Evolutionary conservation across 495 filamentous ascomycete species (phyloP).

Genomic region (Entonaema liquescens): DNA sequence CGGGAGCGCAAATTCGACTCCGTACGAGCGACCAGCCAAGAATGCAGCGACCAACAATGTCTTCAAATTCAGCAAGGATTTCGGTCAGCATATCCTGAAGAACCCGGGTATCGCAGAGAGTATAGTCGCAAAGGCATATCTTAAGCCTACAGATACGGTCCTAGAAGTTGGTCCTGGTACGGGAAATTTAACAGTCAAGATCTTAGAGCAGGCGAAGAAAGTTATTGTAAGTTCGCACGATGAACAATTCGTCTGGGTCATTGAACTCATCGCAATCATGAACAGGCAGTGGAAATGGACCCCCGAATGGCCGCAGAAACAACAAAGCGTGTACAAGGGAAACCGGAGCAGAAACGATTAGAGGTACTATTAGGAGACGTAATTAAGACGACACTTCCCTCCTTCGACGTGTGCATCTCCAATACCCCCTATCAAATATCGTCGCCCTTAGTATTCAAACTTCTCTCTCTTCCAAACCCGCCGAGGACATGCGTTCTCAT

Average conservation of each 20-base stretch:
- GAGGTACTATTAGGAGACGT: conserved; percentile 92
- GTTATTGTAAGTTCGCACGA: conserved; percentile 67
- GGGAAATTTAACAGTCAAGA: conserved; percentile 87
- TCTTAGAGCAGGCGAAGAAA: conserved; percentile 85
- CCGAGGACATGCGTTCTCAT: conserved; percentile 84
- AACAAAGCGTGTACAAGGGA: conserved; percentile 92
- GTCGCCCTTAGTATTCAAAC: conserved; percentile 89
- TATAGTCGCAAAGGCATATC: conserved; percentile 79
- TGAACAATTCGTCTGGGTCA: no score
- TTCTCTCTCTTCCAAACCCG: conserved; percentile 76
- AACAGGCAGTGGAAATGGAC: conserved; percentile 78
- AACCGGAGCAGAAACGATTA: conserved; percentile 77
- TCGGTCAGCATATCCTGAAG: conserved; percentile 91
- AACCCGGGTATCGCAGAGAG: conserved; percentile 92
- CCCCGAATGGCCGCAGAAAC: conserved; percentile 97
- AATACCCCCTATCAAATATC: conserved; percentile 97
- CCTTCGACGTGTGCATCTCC: conserved; percentile 65
- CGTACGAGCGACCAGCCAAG: conserved; percentile 64
- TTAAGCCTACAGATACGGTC: conserved; percentile 86
- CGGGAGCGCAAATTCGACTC: conserved; percentile 59
- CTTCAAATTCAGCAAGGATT: conserved; percentile 71
- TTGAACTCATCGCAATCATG: conserved; percentile 10
- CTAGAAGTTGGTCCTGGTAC: conserved; percentile 69
- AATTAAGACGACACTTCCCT: conserved; percentile 68
- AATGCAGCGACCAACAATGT: conserved; percentile 70